phyloP scores from a whole-genome alignment of 2,329 filamentous ascomycete species.

The Cercospora sesami region DNA sequence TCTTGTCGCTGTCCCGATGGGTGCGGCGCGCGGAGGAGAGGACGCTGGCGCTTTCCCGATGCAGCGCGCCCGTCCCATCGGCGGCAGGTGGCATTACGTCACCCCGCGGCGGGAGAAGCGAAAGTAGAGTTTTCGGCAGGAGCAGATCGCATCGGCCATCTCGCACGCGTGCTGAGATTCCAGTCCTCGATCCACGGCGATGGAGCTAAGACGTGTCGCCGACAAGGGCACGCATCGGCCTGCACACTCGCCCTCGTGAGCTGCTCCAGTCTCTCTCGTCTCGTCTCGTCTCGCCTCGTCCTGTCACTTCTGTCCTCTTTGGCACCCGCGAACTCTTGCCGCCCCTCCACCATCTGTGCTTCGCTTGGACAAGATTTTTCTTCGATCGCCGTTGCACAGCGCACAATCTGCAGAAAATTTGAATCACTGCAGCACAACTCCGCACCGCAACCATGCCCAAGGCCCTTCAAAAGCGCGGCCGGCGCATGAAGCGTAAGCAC shows the following conservation, averaged over 20 bases:
- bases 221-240: neutral
- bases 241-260: neutral
- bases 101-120: neutral
- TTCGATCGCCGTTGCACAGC: neutral
- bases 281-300: neutral
- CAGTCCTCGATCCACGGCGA: neutral
- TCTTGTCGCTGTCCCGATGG: too few species aligned
- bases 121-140: neutral
- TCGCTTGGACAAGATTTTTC: neutral
- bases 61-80: neutral
- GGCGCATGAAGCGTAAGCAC: constrained; percentile 56
- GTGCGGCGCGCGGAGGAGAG: neutral
- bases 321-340: neutral
- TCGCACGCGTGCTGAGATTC: neutral
- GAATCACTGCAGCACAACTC: constrained; percentile 6
- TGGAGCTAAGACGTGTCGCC: neutral
- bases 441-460: constrained; percentile 53
- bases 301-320: neutral
- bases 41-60: neutral
- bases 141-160: neutral
- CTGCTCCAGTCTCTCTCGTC: neutral
- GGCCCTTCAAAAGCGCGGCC: constrained; percentile 59
- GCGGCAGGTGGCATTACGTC: neutral
- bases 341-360: neutral
- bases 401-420: constrained; percentile 10